Conservation (phyloP, 306 rosid genomes). For the Parietaria judaica region DNA sequence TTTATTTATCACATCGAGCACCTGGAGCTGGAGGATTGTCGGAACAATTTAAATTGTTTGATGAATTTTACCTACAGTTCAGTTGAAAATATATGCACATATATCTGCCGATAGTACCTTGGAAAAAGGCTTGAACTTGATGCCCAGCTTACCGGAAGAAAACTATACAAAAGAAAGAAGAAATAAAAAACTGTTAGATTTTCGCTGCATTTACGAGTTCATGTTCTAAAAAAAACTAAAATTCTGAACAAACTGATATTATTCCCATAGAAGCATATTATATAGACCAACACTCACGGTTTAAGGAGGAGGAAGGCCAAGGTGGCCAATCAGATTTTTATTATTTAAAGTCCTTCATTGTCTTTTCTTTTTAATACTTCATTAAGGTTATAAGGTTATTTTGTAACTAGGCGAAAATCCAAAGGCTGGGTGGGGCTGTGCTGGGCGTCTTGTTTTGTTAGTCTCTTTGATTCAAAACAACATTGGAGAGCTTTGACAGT, state of each 20-base stretch:
- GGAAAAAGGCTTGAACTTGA: slow-evolving; percentile 82
- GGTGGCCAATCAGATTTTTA: too few species aligned
- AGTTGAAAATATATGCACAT: not conserved
- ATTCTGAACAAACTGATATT: not conserved
- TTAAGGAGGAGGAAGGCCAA: too few species aligned
- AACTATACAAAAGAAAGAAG: slow-evolving; percentile 51
- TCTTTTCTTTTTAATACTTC: too few species aligned
- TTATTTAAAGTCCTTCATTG: too few species aligned
- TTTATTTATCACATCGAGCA: too few species aligned
- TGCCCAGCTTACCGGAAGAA: slow-evolving; percentile 61
- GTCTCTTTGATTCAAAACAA: too few species aligned
- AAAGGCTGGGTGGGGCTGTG: too few species aligned
- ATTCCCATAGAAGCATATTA: not conserved
- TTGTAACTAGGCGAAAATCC: too few species aligned
- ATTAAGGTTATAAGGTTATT: too few species aligned
- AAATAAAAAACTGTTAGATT: slow-evolving; percentile 24
- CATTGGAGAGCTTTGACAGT: too few species aligned
- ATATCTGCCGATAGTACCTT: slow-evolving; percentile 52
- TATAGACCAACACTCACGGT: too few species aligned
- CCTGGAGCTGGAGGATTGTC: not conserved
- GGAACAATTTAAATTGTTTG: not conserved
- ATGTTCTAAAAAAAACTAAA: not conserved
- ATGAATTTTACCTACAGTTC: not conserved
- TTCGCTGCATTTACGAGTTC: slow-evolving; percentile 1
- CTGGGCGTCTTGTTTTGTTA: too few species aligned